A percentile compares a stretch with the other conserved stretches of the same genome.
phyloP scores from a whole-genome alignment of 2,329 filamentous ascomycete species.

The Lasiodiplodia gonubiensis region DNA sequence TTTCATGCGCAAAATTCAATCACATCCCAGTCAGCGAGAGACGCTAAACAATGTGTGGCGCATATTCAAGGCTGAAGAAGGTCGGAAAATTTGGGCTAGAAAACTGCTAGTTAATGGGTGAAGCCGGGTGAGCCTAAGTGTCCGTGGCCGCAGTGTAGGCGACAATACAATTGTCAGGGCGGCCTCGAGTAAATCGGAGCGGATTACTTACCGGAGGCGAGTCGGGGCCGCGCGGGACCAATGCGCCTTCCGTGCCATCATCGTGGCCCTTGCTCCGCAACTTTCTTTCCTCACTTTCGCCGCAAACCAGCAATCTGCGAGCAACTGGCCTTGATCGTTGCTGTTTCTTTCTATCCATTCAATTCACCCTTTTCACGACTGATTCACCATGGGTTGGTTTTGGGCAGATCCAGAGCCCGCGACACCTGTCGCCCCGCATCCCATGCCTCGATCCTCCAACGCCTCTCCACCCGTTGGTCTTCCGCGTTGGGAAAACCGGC shows the following conservation, averaged over 20 bases:
- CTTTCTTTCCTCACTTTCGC: conserved; percentile 22
- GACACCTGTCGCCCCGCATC: conserved; percentile 53
- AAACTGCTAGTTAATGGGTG: neutral
- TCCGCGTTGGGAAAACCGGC: conserved; percentile 35
- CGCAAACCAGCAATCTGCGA: neutral
- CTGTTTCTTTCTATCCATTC: neutral
- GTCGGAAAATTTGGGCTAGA: too few relatives aligned
- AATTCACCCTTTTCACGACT: neutral
- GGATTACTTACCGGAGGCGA: conserved; percentile 5
- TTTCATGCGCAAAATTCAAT: neutral
- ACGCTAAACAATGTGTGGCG: neutral
- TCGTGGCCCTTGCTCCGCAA: conserved; percentile 28
- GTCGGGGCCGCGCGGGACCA: conserved; percentile 20
- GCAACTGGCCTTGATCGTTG: neutral
- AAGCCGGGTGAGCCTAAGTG: neutral
- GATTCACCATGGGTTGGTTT: conserved; percentile 68
- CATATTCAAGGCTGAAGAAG: neutral
- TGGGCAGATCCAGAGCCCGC: conserved; percentile 64
- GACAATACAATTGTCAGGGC: neutral
- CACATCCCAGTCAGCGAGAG: neutral
- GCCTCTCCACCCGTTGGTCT: conserved; percentile 62
- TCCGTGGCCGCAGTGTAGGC: neutral
- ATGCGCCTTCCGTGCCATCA: conserved; percentile 23
- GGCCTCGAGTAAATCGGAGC: neutral
- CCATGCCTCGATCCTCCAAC: conserved; percentile 50